phyloP scores from a whole-genome alignment of 371 early-diverging fungal genomes.

The Rhizomucor miehei region DNA sequence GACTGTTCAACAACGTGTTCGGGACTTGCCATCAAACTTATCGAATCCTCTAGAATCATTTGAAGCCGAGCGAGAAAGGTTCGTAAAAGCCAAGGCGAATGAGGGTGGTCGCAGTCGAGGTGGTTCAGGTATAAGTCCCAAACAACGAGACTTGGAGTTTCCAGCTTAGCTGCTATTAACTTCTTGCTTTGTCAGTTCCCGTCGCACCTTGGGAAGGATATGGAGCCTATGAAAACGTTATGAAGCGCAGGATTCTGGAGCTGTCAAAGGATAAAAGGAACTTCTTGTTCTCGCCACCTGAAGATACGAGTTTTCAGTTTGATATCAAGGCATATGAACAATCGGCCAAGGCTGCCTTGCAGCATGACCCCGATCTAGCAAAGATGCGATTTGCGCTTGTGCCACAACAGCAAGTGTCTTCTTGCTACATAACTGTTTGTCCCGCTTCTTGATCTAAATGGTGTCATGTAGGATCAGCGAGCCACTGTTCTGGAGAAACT shows the following conservation, averaged over 20 bases:
- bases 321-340: constrained; percentile 57
- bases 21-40: constrained; percentile 33
- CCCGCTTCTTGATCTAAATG: background rate
- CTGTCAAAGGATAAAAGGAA: constrained; percentile 72
- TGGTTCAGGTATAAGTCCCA: constrained; percentile 17
- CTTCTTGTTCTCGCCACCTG: constrained; percentile 63
- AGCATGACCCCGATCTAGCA: constrained; percentile 55
- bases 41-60: constrained; percentile 29
- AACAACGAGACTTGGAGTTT: background rate
- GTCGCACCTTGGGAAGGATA: constrained; percentile 61
- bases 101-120: constrained; percentile 10
- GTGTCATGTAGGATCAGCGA: constrained; percentile 55
- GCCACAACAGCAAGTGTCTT: constrained; percentile 56
- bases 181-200: constrained; percentile 32
- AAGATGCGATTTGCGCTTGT: constrained; percentile 65
- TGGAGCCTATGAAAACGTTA: constrained; percentile 49
- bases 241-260: constrained; percentile 55
- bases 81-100: constrained; percentile 26
- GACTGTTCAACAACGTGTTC: constrained; percentile 32
- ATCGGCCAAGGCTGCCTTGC: constrained; percentile 60
- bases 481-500: constrained; percentile 68
- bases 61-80: constrained; percentile 34
- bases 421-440: background rate
- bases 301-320: constrained; percentile 63
- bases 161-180: background rate